Conservation (phyloP, 202 grass and related monocot genomes). For the Sporobolus alterniflorus region DNA sequence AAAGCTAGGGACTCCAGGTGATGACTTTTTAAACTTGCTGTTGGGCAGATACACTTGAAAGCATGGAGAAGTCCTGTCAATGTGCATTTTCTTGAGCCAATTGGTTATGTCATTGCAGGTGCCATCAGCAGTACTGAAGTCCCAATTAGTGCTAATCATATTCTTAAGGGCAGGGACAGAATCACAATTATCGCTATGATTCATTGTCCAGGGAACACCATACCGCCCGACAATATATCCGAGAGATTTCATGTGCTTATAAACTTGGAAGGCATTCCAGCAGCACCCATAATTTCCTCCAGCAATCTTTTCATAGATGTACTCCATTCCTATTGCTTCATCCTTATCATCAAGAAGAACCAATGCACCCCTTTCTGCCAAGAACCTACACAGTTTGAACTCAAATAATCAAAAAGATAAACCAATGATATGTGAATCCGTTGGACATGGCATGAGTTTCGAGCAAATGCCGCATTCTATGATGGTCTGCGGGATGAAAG, state of each 20-base stretch:
- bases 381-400: slow-evolving; percentile 56
- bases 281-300: slow-evolving; percentile 63
- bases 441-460: neutral
- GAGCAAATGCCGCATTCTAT: neutral
- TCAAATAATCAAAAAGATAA: neutral
- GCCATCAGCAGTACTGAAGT: neutral
- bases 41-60: slow-evolving; percentile 82
- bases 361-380: slow-evolving; percentile 79
- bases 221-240: slow-evolving; percentile 81
- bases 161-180: neutral
- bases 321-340: slow-evolving; percentile 40
- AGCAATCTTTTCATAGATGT: slow-evolving; percentile 61
- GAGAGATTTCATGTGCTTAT: slow-evolving; percentile 88
- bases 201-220: slow-evolving; percentile 67
- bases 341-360: slow-evolving; percentile 52
- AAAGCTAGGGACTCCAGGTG: slow-evolving; percentile 65
- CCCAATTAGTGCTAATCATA: slow-evolving; percentile 17
- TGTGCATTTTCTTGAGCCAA: slow-evolving; percentile 52
- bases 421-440: neutral
- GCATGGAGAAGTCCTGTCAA: slow-evolving; percentile 47
- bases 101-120: slow-evolving; percentile 30
- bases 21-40: slow-evolving; percentile 89
- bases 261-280: slow-evolving; percentile 74
- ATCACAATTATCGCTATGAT: slow-evolving; percentile 31
- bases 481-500: neutral